Base-by-base conservation (phyloP, 2,329 filamentous ascomycete species). In the Arthrocladium fulminans region DNA sequence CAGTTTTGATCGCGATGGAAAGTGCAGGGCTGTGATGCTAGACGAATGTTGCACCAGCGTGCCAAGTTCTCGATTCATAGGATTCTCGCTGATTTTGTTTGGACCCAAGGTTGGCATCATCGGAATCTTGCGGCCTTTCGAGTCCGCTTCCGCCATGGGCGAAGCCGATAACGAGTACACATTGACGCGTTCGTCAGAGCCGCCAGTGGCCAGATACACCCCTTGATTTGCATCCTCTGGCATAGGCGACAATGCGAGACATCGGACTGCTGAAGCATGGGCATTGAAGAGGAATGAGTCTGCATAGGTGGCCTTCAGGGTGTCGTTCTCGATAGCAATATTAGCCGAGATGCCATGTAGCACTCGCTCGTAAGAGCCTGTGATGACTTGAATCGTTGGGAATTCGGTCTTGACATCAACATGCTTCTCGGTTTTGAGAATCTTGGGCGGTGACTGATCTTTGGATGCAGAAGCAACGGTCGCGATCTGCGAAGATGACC, bases 231-330 rank as follows among this genome's bases (percentile, higher is more conserved):
- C n/a, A 74, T 79, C 10, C 71, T 74, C 49, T 10, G 86, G 86
- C 0, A 85, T 74, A 2, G 85, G 84, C 7, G 90, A 96, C 52
- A 96, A 69, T 20, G 89, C 88, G 27, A 98, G 75, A 63, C 87
- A 94, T 59, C 88, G 84, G 63, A 98, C 87, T 3, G 92, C 84
- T 10, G 89, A 94, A 49, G 81, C 77, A 69, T 98, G 92, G 12
- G 92, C 89, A 62, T 89, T 87, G 77, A 98, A 96, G 49, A 98
- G 78, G 66, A 98, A 98, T 0, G 86, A 90, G 66, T 97, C 90
- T 56, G 86, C 79, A 63, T 96, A 97, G 45, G 81, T 74, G 47
- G 82, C 73, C 53, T 44, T 46, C 12, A 49, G 30, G 23, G 47
- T 40, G n/a, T 27, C 30, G 17, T 59, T 49, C 45, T 62, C 55